These are phyloP conservation scores for Trametes elegans DNA, from an alignment of 768 basidiomycete species.

Conservation along the genomic window DNA sequence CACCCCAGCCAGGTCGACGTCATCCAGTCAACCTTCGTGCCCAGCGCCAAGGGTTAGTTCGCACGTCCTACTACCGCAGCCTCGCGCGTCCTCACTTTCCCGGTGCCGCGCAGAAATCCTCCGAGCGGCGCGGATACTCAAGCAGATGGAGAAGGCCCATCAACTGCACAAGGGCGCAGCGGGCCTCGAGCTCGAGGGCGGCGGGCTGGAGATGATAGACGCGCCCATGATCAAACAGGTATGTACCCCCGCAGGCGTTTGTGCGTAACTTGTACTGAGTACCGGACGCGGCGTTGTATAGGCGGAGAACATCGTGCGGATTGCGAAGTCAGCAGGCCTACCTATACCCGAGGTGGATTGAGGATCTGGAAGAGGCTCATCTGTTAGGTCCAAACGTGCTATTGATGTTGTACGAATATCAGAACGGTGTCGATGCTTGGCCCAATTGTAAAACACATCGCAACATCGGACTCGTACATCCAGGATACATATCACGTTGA, in stretches of 20 bases:
- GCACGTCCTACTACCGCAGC: neutral
- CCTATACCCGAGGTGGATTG: slow-evolving; percentile 44
- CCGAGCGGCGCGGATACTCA: slow-evolving; percentile 72
- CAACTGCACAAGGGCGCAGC: slow-evolving; percentile 58
- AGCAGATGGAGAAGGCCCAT: slow-evolving; percentile 60
- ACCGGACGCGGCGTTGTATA: slow-evolving; percentile 22
- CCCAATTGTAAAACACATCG: too few relatives aligned
- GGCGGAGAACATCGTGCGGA: slow-evolving; percentile 51
- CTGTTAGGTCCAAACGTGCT: too few relatives aligned
- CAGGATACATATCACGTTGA: too few relatives aligned
- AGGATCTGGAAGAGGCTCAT: neutral
- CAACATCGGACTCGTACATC: too few relatives aligned
- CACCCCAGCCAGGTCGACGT: slow-evolving; percentile 81
- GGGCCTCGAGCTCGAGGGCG: slow-evolving; percentile 58
- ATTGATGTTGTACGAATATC: too few relatives aligned
- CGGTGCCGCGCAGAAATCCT: slow-evolving; percentile 55
- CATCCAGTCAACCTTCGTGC: slow-evolving; percentile 79
- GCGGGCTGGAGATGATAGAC: slow-evolving; percentile 80
- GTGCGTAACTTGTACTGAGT: too few relatives aligned
- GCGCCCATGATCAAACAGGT: slow-evolving; percentile 71
- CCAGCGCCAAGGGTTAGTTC: slow-evolving; percentile 59
- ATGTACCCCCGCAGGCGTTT: neutral
- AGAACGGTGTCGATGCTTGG: too few relatives aligned
- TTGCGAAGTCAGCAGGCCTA: slow-evolving; percentile 55
- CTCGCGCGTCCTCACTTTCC: neutral